Base-by-base conservation (phyloP, 345 rosid species). In the Noccaea bulbosa region DNA sequence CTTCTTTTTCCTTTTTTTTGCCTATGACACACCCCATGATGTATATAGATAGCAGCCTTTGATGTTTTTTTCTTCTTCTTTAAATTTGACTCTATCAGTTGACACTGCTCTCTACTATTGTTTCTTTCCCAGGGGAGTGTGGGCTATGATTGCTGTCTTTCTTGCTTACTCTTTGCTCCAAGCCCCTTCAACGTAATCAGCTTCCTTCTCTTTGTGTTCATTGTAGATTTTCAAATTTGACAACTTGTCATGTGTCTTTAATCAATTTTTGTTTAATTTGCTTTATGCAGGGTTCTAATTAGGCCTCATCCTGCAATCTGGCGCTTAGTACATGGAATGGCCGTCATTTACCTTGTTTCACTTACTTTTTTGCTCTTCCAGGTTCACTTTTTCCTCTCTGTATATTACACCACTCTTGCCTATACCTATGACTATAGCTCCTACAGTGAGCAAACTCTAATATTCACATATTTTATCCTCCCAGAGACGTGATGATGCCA, bases 261-360 rank as follows among this genome's bases (percentile, higher is more conserved):
- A 70, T 63, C 20, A 54, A 40, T 27, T 27, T 27, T 27, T 27
- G 41, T 63, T 69, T 20, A 20, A 20, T 76, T 49, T 74, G 53
- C 61, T 75, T 55, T 47, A n/a, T 74, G 39, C 83, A 94, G 99
- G 73, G 83, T 94, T 49, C 85, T 94, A 20, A 94, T 94, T 32
- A 87, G 99, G 77, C 99, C 99, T 27, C 99, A 94, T 80, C 99
- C 99, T 59, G 97, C 98, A 72, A 81, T 92, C 68, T 95, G 98
- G 98, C 96, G 98, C 27, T 80, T 95, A 79, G 98, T 89, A 82
- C 99, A 95, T 77, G 99, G 99, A 73, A 77, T 95, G 96, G 99
- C 99, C 39, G 89, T 95, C 54, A 71, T 90, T 59, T 95, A 95
- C 81, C 87, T 95, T 51, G 96, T 92, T 65, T 80, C 89, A 54